Conservation (phyloP, 2,329 filamentous ascomycete genomes). For the Aspergillus felis region DNA sequence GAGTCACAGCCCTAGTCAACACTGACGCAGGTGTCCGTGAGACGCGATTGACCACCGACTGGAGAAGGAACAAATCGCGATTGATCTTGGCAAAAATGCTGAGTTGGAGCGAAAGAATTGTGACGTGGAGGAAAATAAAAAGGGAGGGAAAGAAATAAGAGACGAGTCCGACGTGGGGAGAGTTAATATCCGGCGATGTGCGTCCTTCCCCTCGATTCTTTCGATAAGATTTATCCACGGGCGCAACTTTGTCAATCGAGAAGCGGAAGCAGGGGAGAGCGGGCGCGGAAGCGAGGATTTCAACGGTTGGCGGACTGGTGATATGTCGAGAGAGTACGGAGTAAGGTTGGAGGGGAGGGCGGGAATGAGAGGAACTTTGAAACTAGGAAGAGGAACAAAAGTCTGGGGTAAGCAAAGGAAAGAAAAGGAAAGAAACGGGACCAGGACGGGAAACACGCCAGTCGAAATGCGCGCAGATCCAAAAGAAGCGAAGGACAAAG, state of each 20-base stretch:
- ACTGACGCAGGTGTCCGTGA: constrained; percentile 26
- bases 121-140: not conserved
- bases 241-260: constrained; percentile 5
- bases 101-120: constrained; percentile 7
- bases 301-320: constrained; percentile 17
- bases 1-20: constrained; percentile 21
- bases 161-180: not conserved
- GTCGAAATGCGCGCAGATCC: constrained; percentile 1
- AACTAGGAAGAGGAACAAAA: not conserved
- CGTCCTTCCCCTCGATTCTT: not conserved
- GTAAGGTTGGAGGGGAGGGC: not conserved
- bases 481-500: not conserved
- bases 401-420: constrained; percentile 11
- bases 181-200: not conserved
- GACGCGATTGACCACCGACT: constrained; percentile 18
- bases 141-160: constrained; percentile 2
- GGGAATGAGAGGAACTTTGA: constrained; percentile 10
- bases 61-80: constrained; percentile 7
- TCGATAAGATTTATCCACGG: not conserved
- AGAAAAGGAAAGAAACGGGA: not conserved
- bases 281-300: constrained; percentile 14
- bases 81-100: constrained; percentile 22
- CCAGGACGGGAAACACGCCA: not conserved
- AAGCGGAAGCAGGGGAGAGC: constrained; percentile 14
- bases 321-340: not conserved